Percentiles rank a stretch among this genome's conserved stretches.
phyloP scores from a whole-genome alignment of 768 basidiomycete species.

The Trametes meyenii region DNA sequence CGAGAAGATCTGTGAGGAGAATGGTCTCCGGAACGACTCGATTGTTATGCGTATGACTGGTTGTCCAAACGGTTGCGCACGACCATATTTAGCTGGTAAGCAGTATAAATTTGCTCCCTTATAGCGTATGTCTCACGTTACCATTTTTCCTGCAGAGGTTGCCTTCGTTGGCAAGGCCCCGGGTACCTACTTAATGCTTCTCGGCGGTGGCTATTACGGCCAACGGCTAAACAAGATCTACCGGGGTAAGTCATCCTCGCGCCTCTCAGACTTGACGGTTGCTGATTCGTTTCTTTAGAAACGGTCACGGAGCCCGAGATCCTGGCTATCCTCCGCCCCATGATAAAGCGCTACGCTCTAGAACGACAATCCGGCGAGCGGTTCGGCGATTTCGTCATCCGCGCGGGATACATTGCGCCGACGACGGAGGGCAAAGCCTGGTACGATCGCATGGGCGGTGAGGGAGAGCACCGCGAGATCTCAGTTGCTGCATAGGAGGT shows the following conservation, averaged over 20 bases:
- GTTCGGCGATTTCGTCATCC: constrained; percentile 95
- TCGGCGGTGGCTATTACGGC: constrained; percentile 94
- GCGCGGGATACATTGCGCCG: constrained; percentile 87
- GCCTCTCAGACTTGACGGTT: background rate
- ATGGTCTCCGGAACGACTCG: constrained; percentile 88
- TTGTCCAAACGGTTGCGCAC: constrained; percentile 91
- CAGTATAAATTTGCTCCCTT: constrained; percentile 1
- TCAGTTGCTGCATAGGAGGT: constrained; percentile 19
- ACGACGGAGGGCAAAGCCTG: constrained; percentile 84
- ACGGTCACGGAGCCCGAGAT: constrained; percentile 91
- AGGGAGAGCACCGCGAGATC: constrained; percentile 56
- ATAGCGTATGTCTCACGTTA: background rate
- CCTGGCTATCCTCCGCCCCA: constrained; percentile 81
- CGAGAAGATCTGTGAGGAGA: constrained; percentile 92
- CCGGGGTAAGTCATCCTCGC: constrained; percentile 53
- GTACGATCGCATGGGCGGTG: constrained; percentile 85
- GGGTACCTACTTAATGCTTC: constrained; percentile 89
- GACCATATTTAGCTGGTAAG: constrained; percentile 88
- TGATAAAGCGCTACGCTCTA: constrained; percentile 93
- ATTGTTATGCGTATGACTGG: constrained; percentile 99
- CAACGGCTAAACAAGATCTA: constrained; percentile 97
- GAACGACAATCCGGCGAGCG: constrained; percentile 86
- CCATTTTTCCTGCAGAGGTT: constrained; percentile 58
- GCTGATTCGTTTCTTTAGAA: constrained; percentile 47
- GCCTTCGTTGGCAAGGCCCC: constrained; percentile 97